phyloP scores from a whole-genome alignment of 768 basidiomycete species.

The Coprinopsis sp. region DNA sequence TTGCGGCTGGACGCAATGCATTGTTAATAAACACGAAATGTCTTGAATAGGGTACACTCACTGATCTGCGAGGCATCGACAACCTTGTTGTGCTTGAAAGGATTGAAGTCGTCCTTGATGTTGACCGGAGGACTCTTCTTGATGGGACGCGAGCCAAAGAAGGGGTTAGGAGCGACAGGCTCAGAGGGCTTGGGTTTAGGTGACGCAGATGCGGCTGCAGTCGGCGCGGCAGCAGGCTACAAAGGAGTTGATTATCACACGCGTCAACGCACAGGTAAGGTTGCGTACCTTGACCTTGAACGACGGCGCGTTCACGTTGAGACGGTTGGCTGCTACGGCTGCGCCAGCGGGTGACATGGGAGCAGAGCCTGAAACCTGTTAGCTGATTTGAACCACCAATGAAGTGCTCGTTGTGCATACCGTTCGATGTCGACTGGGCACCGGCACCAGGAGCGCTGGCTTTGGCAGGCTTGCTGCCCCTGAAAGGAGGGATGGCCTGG shows the following conservation, averaged over 20 bases:
- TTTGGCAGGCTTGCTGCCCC: slow-evolving; percentile 46
- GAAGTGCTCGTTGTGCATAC: slow-evolving; percentile 14
- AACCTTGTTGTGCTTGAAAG: slow-evolving; percentile 86
- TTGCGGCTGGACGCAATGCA: slow-evolving; percentile 47
- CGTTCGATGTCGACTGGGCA: too few species aligned
- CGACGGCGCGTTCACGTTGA: slow-evolving; percentile 87
- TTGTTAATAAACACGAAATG: not conserved
- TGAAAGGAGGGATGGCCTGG: slow-evolving; percentile 88
- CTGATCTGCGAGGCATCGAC: slow-evolving; percentile 68
- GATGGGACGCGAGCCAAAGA: slow-evolving; percentile 78
- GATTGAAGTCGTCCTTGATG: slow-evolving; percentile 96
- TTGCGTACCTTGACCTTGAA: slow-evolving; percentile 83
- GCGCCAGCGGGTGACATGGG: slow-evolving; percentile 48
- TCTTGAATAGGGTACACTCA: slow-evolving; percentile 35
- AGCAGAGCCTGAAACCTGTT: slow-evolving; percentile 19
- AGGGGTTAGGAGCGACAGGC: slow-evolving; percentile 68
- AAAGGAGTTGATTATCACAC: slow-evolving; percentile 9
- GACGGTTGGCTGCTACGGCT: slow-evolving; percentile 46
- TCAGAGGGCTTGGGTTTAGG: slow-evolving; percentile 61
- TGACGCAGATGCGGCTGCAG: slow-evolving; percentile 37
- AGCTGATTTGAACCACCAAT: slow-evolving; percentile 18
- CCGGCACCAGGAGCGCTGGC: slow-evolving; percentile 7
- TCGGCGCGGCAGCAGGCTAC: slow-evolving; percentile 34
- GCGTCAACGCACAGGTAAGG: slow-evolving; percentile 59
- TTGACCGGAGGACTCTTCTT: slow-evolving; percentile 76